Evolutionary conservation across 352 stramenopile species (phyloP).

Genomic region (Stephanocyclus meneghinianus): DNA sequence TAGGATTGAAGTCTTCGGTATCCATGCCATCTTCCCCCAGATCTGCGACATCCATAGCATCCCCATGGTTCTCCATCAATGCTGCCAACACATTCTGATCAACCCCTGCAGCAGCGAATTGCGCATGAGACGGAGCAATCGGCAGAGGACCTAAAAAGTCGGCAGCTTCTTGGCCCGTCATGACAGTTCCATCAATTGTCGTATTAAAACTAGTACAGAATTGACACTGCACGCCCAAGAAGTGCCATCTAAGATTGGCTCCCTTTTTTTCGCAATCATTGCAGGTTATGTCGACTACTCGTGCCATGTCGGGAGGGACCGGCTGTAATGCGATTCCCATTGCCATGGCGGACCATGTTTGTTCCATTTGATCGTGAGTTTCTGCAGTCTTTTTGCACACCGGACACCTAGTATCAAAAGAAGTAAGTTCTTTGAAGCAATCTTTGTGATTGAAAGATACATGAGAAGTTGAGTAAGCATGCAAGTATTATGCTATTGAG

Average conservation of each 20-base stretch:
- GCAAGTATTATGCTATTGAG: background rate
- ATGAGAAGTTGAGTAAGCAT: conserved; percentile 3
- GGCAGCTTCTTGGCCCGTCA: conserved; percentile 66
- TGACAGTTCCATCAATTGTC: conserved; percentile 59
- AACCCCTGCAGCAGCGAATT: conserved; percentile 12
- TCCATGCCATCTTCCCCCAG: conserved; percentile 4
- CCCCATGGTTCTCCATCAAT: conserved; percentile 24
- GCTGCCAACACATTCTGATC: conserved; percentile 42
- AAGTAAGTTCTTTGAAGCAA: conserved; percentile 74
- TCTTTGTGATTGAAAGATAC: conserved; percentile 17
- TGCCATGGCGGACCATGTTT: conserved; percentile 76
- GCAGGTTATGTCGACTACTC: conserved; percentile 73
- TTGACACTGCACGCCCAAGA: conserved; percentile 73
- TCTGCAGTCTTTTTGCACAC: conserved; percentile 82
- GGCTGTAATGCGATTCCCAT: conserved; percentile 74
- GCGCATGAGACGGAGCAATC: conserved; percentile 16
- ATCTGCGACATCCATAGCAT: background rate
- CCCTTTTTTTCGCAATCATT: conserved; percentile 72
- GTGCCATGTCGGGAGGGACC: conserved; percentile 65
- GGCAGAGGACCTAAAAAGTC: conserved; percentile 54
- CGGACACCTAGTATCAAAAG: conserved; percentile 73
- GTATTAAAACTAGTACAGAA: conserved; percentile 79
- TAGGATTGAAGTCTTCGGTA: conserved; percentile 23
- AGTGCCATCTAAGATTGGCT: conserved; percentile 70
- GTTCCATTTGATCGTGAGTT: conserved; percentile 74